Evolutionary conservation across 352 stramenopile species (phyloP).

Genomic region (Phytophthora sansomeana): DNA sequence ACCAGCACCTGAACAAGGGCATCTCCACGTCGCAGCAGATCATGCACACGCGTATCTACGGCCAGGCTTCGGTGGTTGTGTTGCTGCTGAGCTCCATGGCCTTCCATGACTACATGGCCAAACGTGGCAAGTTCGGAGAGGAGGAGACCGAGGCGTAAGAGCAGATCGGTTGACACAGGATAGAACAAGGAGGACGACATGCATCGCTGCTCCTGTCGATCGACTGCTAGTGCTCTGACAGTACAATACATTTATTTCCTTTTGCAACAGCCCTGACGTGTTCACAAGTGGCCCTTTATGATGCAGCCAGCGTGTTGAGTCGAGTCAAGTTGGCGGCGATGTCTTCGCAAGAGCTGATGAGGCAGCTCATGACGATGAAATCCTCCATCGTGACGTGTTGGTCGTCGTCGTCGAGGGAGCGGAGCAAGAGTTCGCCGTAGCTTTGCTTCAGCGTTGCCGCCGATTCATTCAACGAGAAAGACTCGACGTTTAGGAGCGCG

Average conservation of each 20-base stretch:
- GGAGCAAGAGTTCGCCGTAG: slow-evolving; percentile 59
- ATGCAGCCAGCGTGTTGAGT: slow-evolving; percentile 61
- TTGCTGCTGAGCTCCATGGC: slow-evolving; percentile 82
- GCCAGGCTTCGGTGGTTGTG: slow-evolving; percentile 71
- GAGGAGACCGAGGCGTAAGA: slow-evolving; percentile 14
- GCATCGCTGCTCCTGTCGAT: background rate
- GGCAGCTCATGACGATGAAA: slow-evolving; percentile 75
- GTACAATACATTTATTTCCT: slow-evolving; percentile 39
- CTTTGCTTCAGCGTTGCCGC: slow-evolving; percentile 51
- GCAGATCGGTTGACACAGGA: slow-evolving; percentile 3
- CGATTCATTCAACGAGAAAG: slow-evolving; percentile 62
- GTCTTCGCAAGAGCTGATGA: slow-evolving; percentile 62
- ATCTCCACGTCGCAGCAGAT: slow-evolving; percentile 85
- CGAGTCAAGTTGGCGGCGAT: slow-evolving; percentile 56
- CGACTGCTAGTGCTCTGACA: slow-evolving; percentile 7
- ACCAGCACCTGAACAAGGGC: slow-evolving; percentile 73
- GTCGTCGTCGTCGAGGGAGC: slow-evolving; percentile 31
- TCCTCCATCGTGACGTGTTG: slow-evolving; percentile 60
- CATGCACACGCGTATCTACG: slow-evolving; percentile 90
- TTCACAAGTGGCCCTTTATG: too few relatives aligned
- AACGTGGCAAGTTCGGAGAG: slow-evolving; percentile 66
- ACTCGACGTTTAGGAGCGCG: slow-evolving; percentile 62
- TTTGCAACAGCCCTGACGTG: too few relatives aligned
- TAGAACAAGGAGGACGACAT: background rate
- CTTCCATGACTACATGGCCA: slow-evolving; percentile 87